Percentiles rank a stretch among this genome's conserved stretches.
Evolutionary conservation across 2,329 filamentous ascomycete genomes (phyloP).

Genomic region (Alternaria brassicae): DNA sequence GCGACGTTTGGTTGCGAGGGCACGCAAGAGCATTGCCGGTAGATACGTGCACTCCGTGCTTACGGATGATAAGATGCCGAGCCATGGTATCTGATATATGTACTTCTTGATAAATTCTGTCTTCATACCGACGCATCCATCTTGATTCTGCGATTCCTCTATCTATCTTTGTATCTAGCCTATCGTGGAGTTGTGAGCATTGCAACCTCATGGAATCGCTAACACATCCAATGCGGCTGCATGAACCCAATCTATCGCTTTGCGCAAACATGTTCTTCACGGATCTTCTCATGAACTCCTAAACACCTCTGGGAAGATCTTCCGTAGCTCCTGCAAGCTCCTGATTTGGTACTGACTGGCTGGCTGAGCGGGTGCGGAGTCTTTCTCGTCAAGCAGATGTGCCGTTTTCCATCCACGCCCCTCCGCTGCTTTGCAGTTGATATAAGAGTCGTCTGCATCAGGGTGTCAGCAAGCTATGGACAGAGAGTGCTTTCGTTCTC

Average conservation of each 20-base stretch:
- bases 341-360: conserved; percentile 78
- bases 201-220: not conserved
- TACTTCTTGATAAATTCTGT: too few relatives aligned
- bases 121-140: not conserved
- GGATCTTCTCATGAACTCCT: conserved; percentile 55
- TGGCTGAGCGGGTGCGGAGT: conserved; percentile 67
- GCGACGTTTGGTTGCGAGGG: not conserved
- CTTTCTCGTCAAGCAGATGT: conserved; percentile 82
- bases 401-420: conserved; percentile 84
- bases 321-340: conserved; percentile 76
- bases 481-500: not conserved
- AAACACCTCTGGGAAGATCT: conserved; percentile 85
- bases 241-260: not conserved
- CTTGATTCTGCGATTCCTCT: not conserved
- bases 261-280: not conserved
- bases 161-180: not conserved
- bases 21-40: not conserved
- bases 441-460: conserved; percentile 78
- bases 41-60: not conserved
- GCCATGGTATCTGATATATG: not conserved
- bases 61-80: not conserved
- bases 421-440: conserved; percentile 80
- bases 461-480: conserved; percentile 16
- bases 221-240: not conserved
- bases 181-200: not conserved